These are phyloP conservation scores for Aspergillus viridinutans DNA, from an alignment of 2,329 filamentous ascomycete species.

Conservation along the genomic window DNA sequence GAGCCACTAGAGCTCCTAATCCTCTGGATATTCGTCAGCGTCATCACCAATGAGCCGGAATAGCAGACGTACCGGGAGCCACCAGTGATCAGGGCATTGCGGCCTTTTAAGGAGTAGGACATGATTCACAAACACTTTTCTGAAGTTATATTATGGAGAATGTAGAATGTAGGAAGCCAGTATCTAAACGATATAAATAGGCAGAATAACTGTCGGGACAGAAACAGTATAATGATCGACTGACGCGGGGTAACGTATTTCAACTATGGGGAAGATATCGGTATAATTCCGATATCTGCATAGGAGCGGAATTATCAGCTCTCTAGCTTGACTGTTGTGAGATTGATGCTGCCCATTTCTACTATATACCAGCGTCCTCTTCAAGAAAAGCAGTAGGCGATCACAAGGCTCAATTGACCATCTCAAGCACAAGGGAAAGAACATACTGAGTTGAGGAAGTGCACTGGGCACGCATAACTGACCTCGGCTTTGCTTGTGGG, in stretches of 20 bases:
- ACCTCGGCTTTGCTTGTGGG: neutral
- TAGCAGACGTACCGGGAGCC: slow-evolving; percentile 53
- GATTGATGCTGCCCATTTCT: neutral
- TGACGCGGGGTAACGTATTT: neutral
- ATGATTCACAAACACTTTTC: slow-evolving; percentile 34
- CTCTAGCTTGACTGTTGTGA: neutral
- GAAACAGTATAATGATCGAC: neutral
- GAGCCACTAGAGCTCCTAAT: slow-evolving; percentile 64
- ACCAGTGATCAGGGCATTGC: slow-evolving; percentile 62
- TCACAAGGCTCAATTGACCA: neutral
- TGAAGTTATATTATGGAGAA: neutral
- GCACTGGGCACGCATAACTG: neutral
- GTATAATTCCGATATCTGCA: neutral
- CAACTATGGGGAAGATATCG: neutral
- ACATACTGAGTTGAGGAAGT: neutral
- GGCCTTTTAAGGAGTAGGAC: slow-evolving; percentile 59
- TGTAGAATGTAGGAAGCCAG: neutral
- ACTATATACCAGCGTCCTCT: neutral
- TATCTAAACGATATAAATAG: neutral
- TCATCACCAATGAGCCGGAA: neutral
- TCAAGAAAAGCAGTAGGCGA: neutral
- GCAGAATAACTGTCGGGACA: neutral
- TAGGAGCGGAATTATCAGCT: neutral
- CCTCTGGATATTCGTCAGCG: slow-evolving; percentile 49
- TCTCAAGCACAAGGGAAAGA: too few species aligned